Conservation (phyloP, 1,284 basidiomycete species). For the Schizopora paradoxa region DNA sequence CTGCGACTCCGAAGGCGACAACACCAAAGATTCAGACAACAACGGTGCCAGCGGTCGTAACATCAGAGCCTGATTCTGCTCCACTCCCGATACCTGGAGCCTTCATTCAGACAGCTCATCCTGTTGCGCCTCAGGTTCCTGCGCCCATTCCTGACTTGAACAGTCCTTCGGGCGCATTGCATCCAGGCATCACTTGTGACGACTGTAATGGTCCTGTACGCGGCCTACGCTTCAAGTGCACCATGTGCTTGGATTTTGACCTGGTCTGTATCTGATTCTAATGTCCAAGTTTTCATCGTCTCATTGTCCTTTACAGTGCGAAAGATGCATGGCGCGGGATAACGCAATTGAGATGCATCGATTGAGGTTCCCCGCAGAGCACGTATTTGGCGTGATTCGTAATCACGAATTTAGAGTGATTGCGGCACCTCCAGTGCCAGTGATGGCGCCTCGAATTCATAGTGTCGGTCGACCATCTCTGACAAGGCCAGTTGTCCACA, state of each 20-base stretch:
- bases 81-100: constrained; percentile 15
- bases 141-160: constrained; percentile 5
- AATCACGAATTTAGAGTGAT: background rate
- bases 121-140: constrained; percentile 13
- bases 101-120: constrained; percentile 16
- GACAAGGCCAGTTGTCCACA: constrained; percentile 25
- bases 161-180: constrained; percentile 16
- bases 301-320: constrained; percentile 18
- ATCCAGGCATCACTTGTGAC: constrained; percentile 27
- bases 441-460: background rate
- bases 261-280: constrained; percentile 17
- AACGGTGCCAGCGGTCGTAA: background rate
- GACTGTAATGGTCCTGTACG: constrained; percentile 24
- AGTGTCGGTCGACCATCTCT: background rate
- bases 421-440: background rate
- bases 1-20: constrained; percentile 6
- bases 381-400: too few species aligned
- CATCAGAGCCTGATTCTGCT: constrained; percentile 3
- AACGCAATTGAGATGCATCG: too few species aligned
- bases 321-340: constrained; percentile 19
- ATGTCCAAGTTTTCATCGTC: background rate
- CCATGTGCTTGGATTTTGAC: constrained; percentile 27
- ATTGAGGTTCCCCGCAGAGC: too few species aligned
- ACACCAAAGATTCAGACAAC: background rate
- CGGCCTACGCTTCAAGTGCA: constrained; percentile 30